phyloP scores from a whole-genome alignment of 2,329 filamentous ascomycete species.

The Paraphaeosphaeria sporulosa region DNA sequence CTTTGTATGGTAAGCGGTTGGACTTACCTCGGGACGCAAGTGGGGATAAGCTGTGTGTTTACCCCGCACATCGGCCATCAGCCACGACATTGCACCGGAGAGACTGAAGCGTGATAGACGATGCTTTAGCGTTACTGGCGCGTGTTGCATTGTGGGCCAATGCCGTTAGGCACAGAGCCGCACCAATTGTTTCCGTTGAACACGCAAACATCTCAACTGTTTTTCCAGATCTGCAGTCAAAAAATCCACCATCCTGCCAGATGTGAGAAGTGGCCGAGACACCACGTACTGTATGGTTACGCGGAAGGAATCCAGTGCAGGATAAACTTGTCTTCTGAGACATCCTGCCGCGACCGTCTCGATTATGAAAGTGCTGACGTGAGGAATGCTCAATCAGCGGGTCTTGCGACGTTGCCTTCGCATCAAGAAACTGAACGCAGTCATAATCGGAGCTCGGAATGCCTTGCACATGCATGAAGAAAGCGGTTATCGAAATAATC shows the following conservation, averaged over 20 bases:
- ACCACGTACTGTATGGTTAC: too few species aligned
- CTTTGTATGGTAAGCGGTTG: not conserved
- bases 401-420: not conserved
- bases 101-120: not conserved
- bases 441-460: too few species aligned
- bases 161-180: not conserved
- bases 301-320: too few species aligned
- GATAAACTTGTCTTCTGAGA: not conserved
- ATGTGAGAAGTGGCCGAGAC: too few species aligned
- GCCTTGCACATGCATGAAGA: too few species aligned
- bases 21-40: not conserved
- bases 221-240: too few species aligned
- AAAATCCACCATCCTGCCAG: not conserved
- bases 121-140: not conserved
- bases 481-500: too few species aligned
- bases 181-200: too few species aligned
- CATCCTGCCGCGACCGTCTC: not conserved
- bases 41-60: not conserved
- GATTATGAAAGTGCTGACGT: not conserved
- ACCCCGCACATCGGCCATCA: conserved; percentile 2
- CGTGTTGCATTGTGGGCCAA: not conserved
- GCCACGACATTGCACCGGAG: not conserved
- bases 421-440: not conserved
- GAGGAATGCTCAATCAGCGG: not conserved
- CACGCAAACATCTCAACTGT: too few species aligned